A percentile compares a stretch with the other conserved stretches of the same genome.
These are phyloP conservation scores for Thermomyces lanuginosus DNA, from an alignment of 2,329 filamentous ascomycete species.

Conservation along the genomic window DNA sequence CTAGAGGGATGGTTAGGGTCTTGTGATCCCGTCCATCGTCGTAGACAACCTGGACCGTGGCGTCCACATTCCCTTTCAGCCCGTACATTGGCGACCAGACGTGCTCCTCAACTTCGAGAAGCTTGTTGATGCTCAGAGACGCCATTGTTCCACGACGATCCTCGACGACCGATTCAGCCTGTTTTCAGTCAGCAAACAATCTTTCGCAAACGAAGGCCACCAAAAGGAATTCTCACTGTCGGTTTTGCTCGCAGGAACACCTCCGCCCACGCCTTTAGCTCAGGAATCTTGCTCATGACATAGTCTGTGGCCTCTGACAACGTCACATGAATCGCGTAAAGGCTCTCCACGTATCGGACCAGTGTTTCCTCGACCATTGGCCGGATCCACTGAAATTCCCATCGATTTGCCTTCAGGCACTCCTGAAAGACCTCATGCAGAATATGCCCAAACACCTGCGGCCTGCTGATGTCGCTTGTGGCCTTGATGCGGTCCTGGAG, in stretches of 20 bases:
- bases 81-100: slow-evolving; percentile 98
- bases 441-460: slow-evolving; percentile 82
- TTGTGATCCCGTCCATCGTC: slow-evolving; percentile 48
- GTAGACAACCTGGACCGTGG: slow-evolving; percentile 79
- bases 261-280: slow-evolving; percentile 68
- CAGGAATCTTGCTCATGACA: slow-evolving; percentile 65
- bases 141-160: slow-evolving; percentile 62
- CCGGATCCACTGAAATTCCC: slow-evolving; percentile 54
- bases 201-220: not conserved
- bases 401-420: slow-evolving; percentile 65
- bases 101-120: slow-evolving; percentile 93
- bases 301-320: slow-evolving; percentile 59
- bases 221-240: slow-evolving; percentile 33
- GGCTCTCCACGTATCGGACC: slow-evolving; percentile 66
- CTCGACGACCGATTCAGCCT: slow-evolving; percentile 56
- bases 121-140: slow-evolving; percentile 74
- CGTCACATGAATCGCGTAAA: slow-evolving; percentile 73
- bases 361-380: slow-evolving; percentile 51
- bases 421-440: slow-evolving; percentile 93
- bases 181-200: slow-evolving; percentile 15
- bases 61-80: slow-evolving; percentile 93
- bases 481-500: slow-evolving; percentile 91
- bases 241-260: slow-evolving; percentile 60
- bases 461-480: slow-evolving; percentile 59
- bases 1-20: slow-evolving; percentile 74